phyloP scores from a whole-genome alignment of 495 filamentous ascomycete species.

The Staphylotrichum tortipilum region DNA sequence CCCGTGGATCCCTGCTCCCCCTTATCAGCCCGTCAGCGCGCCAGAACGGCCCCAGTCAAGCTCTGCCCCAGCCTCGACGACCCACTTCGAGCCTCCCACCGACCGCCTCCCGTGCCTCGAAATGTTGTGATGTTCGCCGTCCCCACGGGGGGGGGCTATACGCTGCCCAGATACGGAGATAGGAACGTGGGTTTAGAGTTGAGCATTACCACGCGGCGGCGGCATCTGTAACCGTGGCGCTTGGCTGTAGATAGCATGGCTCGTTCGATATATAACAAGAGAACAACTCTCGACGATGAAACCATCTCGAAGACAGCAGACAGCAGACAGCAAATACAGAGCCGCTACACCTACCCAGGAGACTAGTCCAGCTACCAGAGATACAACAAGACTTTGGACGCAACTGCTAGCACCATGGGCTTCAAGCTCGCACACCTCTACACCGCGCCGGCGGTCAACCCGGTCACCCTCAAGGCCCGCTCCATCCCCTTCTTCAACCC shows the following conservation, averaged over 20 bases:
- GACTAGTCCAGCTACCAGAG: too few species aligned
- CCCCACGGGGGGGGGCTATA: not conserved
- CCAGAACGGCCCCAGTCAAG: not conserved
- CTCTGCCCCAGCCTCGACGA: not conserved
- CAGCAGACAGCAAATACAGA: too few species aligned
- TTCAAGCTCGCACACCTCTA: slow-evolving; percentile 46
- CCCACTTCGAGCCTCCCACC: too few species aligned
- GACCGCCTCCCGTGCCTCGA: too few species aligned
- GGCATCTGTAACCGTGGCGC: not conserved
- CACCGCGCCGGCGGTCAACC: slow-evolving; percentile 56
- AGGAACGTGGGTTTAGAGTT: not conserved
- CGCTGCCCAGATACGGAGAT: not conserved
- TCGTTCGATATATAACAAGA: not conserved
- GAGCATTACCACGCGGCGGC: not conserved
- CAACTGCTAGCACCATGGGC: slow-evolving; percentile 23
- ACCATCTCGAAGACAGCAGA: too few species aligned
- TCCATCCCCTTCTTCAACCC: slow-evolving; percentile 78
- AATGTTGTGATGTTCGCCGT: not conserved
- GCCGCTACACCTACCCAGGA: too few species aligned
- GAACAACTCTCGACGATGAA: not conserved
- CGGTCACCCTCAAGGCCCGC: slow-evolving; percentile 69
- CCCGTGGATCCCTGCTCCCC: not conserved
- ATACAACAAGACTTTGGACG: too few species aligned
- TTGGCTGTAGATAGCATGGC: not conserved
- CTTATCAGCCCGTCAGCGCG: slow-evolving; percentile 1